phyloP scores from a whole-genome alignment of 768 basidiomycete species.

The Boletus fagicola region DNA sequence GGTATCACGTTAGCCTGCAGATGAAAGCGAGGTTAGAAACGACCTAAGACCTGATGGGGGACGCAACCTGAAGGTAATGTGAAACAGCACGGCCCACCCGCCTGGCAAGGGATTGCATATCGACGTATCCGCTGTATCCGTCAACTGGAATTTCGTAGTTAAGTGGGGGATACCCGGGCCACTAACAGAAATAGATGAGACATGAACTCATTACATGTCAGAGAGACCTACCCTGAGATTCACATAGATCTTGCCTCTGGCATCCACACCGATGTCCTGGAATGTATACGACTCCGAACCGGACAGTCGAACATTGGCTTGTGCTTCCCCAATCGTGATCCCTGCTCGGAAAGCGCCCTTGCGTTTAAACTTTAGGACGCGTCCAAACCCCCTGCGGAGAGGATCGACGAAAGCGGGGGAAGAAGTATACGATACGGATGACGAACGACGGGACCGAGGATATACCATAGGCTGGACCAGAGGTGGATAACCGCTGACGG shows the following conservation, averaged over 20 bases:
- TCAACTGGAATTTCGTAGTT: slow-evolving; percentile 76
- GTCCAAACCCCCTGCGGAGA: slow-evolving; percentile 49
- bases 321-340: slow-evolving; percentile 66
- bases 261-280: slow-evolving; percentile 65
- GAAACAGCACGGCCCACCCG: slow-evolving; percentile 68
- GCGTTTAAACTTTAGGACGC: slow-evolving; percentile 69
- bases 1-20: slow-evolving; percentile 66
- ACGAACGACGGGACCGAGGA: slow-evolving; percentile 36
- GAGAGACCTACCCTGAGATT: slow-evolving; percentile 53
- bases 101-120: slow-evolving; percentile 64
- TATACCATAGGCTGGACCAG: slow-evolving; percentile 21
- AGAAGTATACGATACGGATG: slow-evolving; percentile 40
- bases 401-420: slow-evolving; percentile 38
- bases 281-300: slow-evolving; percentile 60
- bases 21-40: slow-evolving; percentile 11
- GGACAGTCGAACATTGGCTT: slow-evolving; percentile 58
- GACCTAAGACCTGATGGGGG: slow-evolving; percentile 4
- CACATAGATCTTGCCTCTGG: slow-evolving; percentile 55
- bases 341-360: slow-evolving; percentile 66
- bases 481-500: slow-evolving; percentile 23
- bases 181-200: slow-evolving; percentile 39
- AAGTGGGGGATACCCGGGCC: slow-evolving; percentile 66
- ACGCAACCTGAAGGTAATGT: slow-evolving; percentile 67
- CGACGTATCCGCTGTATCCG: slow-evolving; percentile 60
- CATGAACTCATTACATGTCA: neutral